Evolutionary conservation across 2,329 filamentous ascomycete genomes (phyloP).

Genomic region (Drechslerella stenobrocha): DNA sequence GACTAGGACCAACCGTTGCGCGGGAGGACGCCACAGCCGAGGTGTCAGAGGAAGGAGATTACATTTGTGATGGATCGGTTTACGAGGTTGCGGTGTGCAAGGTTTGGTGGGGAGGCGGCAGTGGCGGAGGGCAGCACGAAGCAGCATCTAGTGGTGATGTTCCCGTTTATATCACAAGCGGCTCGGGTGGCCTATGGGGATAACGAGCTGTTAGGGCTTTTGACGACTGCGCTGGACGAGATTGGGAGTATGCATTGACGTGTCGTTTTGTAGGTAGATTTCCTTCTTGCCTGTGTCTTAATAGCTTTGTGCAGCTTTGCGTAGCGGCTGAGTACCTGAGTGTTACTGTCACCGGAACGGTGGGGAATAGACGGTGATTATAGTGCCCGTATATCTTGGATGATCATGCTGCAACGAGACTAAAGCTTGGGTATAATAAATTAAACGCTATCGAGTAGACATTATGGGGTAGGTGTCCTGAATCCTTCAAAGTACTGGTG

Average conservation of each 20-base stretch:
- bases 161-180: constrained; percentile 72
- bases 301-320: neutral
- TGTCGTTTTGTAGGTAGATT: neutral
- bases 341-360: too few species aligned
- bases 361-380: too few species aligned
- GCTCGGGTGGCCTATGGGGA: constrained; percentile 66
- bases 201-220: constrained; percentile 63
- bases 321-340: too few species aligned
- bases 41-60: constrained; percentile 77
- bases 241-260: constrained; percentile 63
- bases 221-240: constrained; percentile 66
- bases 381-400: too few species aligned
- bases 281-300: neutral
- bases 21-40: constrained; percentile 83
- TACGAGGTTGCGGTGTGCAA: constrained; percentile 57
- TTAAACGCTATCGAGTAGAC: neutral
- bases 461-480: constrained; percentile 49
- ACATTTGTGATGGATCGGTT: constrained; percentile 70
- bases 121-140: constrained; percentile 58
- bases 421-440: too few species aligned
- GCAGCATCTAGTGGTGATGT: constrained; percentile 78
- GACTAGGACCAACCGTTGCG: constrained; percentile 85
- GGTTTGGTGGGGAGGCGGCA: constrained; percentile 48
- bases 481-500: constrained; percentile 58
- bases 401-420: too few species aligned